Conservation (phyloP, 441 rosid genomes). For the Gossypium gossypioides region DNA sequence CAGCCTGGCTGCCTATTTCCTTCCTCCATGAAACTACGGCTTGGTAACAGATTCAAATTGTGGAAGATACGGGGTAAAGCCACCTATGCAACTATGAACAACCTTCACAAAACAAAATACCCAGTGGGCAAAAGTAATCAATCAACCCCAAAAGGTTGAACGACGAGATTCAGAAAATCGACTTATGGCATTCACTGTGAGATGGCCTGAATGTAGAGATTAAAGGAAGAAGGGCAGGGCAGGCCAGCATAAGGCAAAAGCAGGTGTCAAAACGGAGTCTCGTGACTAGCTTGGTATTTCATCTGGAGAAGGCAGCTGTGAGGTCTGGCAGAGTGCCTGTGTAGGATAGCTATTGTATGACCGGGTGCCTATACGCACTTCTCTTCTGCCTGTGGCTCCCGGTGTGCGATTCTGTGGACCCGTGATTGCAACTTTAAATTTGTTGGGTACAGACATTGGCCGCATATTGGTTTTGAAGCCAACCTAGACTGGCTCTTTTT, state of each 20-base stretch:
- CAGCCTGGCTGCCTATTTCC: background rate
- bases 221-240: background rate
- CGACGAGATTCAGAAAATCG: background rate
- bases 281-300: background rate
- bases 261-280: background rate
- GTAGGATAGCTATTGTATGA: background rate
- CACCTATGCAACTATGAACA: background rate
- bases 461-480: background rate
- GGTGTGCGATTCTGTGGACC: background rate
- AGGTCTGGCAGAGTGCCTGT: background rate
- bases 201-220: background rate
- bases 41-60: background rate
- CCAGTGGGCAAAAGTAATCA: background rate
- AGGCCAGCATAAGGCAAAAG: background rate
- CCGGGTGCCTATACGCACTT: background rate
- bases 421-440: background rate
- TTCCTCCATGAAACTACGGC: background rate
- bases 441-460: background rate
- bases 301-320: background rate
- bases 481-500: background rate
- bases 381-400: background rate
- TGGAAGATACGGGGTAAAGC: background rate
- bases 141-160: too few relatives aligned
- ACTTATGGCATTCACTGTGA: background rate
- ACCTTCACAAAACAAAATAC: background rate